Evolutionary conservation across 768 basidiomycete species (phyloP), one percentile per base, ranked within the genome.

Genomic region (Tubosaeta sp.): DNA sequence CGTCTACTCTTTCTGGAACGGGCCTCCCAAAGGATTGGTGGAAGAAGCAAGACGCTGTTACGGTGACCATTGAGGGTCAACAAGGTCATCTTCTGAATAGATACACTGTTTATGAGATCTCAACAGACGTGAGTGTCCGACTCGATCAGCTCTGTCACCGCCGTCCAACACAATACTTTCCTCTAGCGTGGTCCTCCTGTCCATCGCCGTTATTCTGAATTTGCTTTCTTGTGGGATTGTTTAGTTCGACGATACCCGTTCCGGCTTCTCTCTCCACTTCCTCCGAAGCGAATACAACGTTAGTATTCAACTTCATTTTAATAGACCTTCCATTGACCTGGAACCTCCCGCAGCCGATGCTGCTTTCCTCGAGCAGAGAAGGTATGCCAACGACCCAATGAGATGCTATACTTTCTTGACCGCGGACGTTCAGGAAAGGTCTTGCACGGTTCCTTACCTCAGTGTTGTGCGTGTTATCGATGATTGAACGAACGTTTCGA

Each of bases 271-370:
- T 85, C 91, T 16, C 72, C 82, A 4, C 72, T 98, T 29, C 97
- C 97, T 14, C 97, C 97, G 0, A 98, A 98, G 69, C 81, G 93
- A 43, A 77, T 98, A 56, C 90, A 90, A 68, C 84, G 91, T 92
- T 60, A 74, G 90, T 76, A 19, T 38, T 29, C 9, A 35, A 43
- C 22, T 43, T 12, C 14, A 32, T 19, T 43, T 51, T 32, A n/a
- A 31, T 29, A 33, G 35, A 11, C 5, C 22, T 31, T 46, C 50
- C 29, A 34, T 48, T 58, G 50, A 59, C 53, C 51, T 14, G n/a
- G 33, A 6, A 46, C 34, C 4, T 33, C 32, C 62, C 54, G 26
- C 59, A 88, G 90, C 89, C 33, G 97, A 98, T 65, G 89, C 90
- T 39, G 78, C 80, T 32, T 99, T 98, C 65, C 72, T 97, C 49